Conservation (phyloP, 768 basidiomycete genomes). For the Boletus reticulatus region DNA sequence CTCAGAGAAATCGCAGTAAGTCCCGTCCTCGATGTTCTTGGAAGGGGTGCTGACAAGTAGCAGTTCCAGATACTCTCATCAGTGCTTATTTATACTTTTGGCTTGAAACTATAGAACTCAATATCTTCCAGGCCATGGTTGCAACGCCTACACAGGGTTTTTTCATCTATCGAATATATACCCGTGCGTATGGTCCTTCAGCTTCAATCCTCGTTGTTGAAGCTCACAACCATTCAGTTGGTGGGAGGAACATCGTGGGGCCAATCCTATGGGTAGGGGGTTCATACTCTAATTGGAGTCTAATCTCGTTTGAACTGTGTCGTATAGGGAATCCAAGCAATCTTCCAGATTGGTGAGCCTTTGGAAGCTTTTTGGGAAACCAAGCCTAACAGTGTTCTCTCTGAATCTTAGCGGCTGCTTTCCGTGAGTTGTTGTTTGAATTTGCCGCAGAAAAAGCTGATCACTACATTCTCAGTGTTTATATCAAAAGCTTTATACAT, state of each 20-base stretch:
- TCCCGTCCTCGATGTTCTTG: not conserved
- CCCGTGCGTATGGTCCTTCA: not conserved
- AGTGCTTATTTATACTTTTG: not conserved
- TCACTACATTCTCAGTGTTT: not conserved
- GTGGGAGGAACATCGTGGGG: not conserved
- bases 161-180: constrained; percentile 12
- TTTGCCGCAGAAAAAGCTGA: not conserved
- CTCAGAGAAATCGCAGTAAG: constrained; percentile 11
- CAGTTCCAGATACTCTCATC: constrained; percentile 4
- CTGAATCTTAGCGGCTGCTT: not conserved
- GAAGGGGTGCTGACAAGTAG: not conserved
- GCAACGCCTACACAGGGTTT: not conserved
- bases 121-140: not conserved
- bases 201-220: not conserved
- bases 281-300: not conserved
- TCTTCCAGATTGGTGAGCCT: constrained; percentile 9
- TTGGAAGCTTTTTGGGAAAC: not conserved
- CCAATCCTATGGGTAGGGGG: constrained; percentile 11
- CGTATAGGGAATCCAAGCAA: not conserved
- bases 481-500: not conserved
- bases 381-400: not conserved
- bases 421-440: not conserved
- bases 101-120: not conserved
- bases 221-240: not conserved
- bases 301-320: not conserved